A percentile compares a stretch with the other conserved stretches of the same genome.
Evolutionary conservation across 164 flowering plant genomes (phyloP).

Genomic region (Chimonanthus praecox): DNA sequence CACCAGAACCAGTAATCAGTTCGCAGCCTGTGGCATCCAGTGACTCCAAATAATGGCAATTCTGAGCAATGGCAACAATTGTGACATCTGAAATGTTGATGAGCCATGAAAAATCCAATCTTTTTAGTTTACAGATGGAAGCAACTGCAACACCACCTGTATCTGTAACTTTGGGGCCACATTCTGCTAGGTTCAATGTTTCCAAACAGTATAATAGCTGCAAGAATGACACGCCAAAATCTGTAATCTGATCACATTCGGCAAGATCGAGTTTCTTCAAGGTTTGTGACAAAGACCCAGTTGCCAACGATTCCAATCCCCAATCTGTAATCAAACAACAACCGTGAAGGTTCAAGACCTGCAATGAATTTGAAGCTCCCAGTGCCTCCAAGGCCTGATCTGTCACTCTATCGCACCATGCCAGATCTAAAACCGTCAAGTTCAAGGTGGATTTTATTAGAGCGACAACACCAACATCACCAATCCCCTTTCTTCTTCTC

Average conservation of each 20-base stretch:
- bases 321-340: conserved; percentile 5
- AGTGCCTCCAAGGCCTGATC: conserved; percentile 15
- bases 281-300: conserved; percentile 10
- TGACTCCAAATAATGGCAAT: conserved; percentile 2
- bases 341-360: conserved; percentile 13
- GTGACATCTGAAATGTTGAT: conserved; percentile 11
- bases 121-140: neutral
- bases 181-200: conserved; percentile 9
- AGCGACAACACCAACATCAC: conserved; percentile 9
- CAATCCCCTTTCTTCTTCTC: conserved; percentile 12
- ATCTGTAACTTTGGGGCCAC: conserved; percentile 14
- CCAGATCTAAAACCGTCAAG: conserved; percentile 8
- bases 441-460: conserved; percentile 7
- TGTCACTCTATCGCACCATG: conserved; percentile 9
- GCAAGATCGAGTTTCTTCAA: conserved; percentile 7
- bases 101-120: conserved; percentile 12
- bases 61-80: conserved; percentile 8
- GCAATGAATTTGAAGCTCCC: conserved; percentile 8
- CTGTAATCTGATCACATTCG: conserved; percentile 12
- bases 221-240: conserved; percentile 8
- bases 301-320: conserved; percentile 12
- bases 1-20: conserved; percentile 6
- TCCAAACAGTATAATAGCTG: conserved; percentile 7
- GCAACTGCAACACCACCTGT: conserved; percentile 5
- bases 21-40: conserved; percentile 10